Percentiles rank a stretch among this genome's conserved stretches.
phyloP scores from a whole-genome alignment of 2,329 filamentous ascomycete genomes.

The Onygenales sp. region DNA sequence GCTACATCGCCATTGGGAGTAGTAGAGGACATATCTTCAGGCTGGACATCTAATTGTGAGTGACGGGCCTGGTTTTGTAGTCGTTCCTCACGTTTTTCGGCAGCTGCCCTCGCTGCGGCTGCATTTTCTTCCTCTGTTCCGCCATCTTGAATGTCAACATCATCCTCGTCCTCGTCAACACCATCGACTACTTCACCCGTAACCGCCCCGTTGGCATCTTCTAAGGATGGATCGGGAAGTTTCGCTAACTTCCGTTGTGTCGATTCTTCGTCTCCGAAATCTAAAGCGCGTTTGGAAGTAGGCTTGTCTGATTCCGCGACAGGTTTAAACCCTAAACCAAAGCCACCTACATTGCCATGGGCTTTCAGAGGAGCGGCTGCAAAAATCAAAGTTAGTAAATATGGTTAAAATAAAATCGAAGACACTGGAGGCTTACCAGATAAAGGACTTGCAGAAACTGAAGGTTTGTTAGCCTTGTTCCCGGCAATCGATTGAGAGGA shows the following conservation, averaged over 20 bases:
- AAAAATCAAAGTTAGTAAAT: conserved; percentile 4
- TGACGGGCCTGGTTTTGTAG: conserved; percentile 36
- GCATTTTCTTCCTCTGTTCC: conserved; percentile 81
- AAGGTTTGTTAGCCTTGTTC: conserved; percentile 33
- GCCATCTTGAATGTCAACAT: conserved; percentile 65
- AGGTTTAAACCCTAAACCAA: conserved; percentile 66
- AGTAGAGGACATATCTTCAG: conserved; percentile 27
- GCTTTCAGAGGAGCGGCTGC: conserved; percentile 51
- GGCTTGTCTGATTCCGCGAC: conserved; percentile 56
- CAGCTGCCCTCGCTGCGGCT: conserved; percentile 73
- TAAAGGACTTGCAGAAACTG: conserved; percentile 31
- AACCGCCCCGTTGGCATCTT: conserved; percentile 48
- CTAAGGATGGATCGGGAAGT: conserved; percentile 66
- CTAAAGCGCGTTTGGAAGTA: conserved; percentile 62
- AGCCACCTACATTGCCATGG: conserved; percentile 67
- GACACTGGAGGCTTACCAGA: conserved; percentile 25
- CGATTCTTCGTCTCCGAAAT: conserved; percentile 81
- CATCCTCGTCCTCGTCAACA: conserved; percentile 58
- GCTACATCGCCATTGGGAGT: conserved; percentile 30
- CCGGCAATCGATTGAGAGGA: conserved; percentile 30
- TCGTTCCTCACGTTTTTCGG: conserved; percentile 70
- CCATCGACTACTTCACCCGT: conserved; percentile 43
- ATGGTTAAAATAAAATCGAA: not conserved
- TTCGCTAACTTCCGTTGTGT: conserved; percentile 83
- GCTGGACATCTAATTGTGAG: conserved; percentile 20